A percentile compares a stretch with the other conserved stretches of the same genome.
These are phyloP conservation scores for Fusarium veterinarium DNA, from an alignment of 2,329 filamentous ascomycete species.

Conservation along the genomic window DNA sequence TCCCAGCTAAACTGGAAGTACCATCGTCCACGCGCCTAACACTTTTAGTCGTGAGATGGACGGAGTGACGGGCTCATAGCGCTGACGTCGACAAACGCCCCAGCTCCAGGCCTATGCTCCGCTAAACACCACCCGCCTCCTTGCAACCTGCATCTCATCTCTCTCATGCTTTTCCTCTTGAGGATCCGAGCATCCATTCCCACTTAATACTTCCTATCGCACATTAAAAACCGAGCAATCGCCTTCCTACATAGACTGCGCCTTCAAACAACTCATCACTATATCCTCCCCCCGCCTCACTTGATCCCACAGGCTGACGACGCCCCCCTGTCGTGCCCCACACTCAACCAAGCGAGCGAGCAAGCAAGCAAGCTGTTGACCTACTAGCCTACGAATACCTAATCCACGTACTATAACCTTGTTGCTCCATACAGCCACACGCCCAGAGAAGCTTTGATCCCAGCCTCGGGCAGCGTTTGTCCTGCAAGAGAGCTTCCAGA, in stretches of 20 bases:
- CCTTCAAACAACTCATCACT: slow-evolving; percentile 20
- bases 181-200: slow-evolving; percentile 10
- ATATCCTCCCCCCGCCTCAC: slow-evolving; percentile 38
- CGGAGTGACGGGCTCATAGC: slow-evolving; percentile 46
- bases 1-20: slow-evolving; percentile 12
- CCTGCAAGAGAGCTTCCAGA: slow-evolving; percentile 43
- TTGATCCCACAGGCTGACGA: slow-evolving; percentile 47
- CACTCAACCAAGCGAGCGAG: slow-evolving; percentile 41
- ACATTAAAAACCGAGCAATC: slow-evolving; percentile 24
- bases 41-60: slow-evolving; percentile 39
- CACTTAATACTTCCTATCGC: slow-evolving; percentile 20
- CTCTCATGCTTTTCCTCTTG: slow-evolving; percentile 33
- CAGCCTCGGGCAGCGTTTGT: slow-evolving; percentile 46
- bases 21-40: slow-evolving; percentile 21
- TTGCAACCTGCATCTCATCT: slow-evolving; percentile 38
- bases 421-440: slow-evolving; percentile 41
- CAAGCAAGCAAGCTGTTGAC: slow-evolving; percentile 38
- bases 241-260: slow-evolving; percentile 38
- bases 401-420: slow-evolving; percentile 32
- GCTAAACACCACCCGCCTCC: slow-evolving; percentile 49
- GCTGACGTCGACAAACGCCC: slow-evolving; percentile 62
- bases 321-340: slow-evolving; percentile 47
- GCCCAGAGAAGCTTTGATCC: slow-evolving; percentile 43
- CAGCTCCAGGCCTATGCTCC: slow-evolving; percentile 43
- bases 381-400: slow-evolving; percentile 26